These are phyloP conservation scores for Pleurotus ostreatus DNA, from an alignment of 768 basidiomycete genomes.

Conservation along the genomic window DNA sequence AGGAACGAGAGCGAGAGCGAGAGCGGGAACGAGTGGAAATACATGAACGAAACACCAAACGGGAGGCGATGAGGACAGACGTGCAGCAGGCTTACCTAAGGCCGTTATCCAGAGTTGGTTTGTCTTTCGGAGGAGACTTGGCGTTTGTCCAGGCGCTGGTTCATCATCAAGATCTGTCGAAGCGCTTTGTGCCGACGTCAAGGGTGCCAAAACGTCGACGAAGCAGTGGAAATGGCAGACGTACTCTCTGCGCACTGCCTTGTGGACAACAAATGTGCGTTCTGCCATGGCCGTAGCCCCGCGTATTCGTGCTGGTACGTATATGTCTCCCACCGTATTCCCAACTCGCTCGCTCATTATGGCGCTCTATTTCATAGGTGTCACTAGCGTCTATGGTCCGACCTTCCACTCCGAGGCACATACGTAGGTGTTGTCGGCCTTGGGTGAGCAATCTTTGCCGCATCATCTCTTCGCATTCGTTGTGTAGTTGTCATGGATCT, in stretches of 20 bases:
- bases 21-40: no score
- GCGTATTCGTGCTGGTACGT: conserved; percentile 42
- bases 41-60: no score
- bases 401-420: conserved; percentile 41
- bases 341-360: not conserved
- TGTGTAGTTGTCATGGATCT: not conserved
- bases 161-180: no score
- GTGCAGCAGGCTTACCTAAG: no score
- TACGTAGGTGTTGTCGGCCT: conserved; percentile 35
- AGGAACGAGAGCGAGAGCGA: no score
- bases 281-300: conserved; percentile 41
- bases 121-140: no score
- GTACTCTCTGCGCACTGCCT: conserved; percentile 45
- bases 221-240: conserved; percentile 56
- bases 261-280: conserved; percentile 50
- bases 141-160: no score
- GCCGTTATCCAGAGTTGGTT: no score
- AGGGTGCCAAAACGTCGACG: conserved; percentile 35
- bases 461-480: not conserved
- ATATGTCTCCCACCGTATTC: not conserved
- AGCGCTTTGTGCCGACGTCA: no score
- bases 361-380: conserved; percentile 28
- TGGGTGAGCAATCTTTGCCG: conserved; percentile 29
- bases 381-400: conserved; percentile 51
- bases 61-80: no score